phyloP scores from a whole-genome alignment of 352 stramenopile species.

The Pythium rishiriense region DNA sequence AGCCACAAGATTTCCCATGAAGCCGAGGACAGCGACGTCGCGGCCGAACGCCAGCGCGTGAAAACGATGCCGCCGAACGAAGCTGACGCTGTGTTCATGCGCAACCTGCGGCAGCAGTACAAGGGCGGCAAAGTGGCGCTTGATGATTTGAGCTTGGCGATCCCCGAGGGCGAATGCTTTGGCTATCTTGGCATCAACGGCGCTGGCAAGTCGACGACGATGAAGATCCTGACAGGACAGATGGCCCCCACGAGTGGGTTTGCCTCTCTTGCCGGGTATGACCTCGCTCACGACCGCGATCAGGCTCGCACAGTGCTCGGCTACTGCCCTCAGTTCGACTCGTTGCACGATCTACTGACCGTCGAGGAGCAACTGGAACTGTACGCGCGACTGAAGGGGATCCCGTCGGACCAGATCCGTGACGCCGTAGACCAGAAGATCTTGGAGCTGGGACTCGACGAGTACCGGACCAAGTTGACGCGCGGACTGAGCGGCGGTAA shows the following conservation, averaged over 20 bases:
- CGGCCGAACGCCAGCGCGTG: conserved; percentile 22
- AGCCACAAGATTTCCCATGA: neutral
- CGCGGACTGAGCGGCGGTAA: conserved; percentile 82
- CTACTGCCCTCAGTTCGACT: conserved; percentile 93
- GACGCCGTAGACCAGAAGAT: conserved; percentile 58
- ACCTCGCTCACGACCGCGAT: conserved; percentile 69
- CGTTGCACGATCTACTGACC: conserved; percentile 78
- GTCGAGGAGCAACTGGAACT: conserved; percentile 89
- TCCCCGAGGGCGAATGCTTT: conserved; percentile 89
- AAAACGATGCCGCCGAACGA: conserved; percentile 5
- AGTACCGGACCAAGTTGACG: conserved; percentile 72
- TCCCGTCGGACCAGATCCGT: conserved; percentile 23
- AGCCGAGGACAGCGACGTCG: conserved; percentile 27
- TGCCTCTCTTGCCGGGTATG: conserved; percentile 59
- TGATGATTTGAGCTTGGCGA: conserved; percentile 63
- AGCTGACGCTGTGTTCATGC: conserved; percentile 42
- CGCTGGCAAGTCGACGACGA: conserved; percentile 75
- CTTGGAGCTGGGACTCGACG: conserved; percentile 61
- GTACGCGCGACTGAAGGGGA: conserved; percentile 91
- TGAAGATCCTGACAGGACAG: conserved; percentile 89
- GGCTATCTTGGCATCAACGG: conserved; percentile 89
- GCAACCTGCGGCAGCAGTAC: conserved; percentile 91
- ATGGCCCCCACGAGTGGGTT: conserved; percentile 54
- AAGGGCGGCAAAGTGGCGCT: conserved; percentile 77
- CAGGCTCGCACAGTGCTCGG: conserved; percentile 79